Base-by-base conservation (phyloP, 352 stramenopile species). In the Phytophthora pini region DNA sequence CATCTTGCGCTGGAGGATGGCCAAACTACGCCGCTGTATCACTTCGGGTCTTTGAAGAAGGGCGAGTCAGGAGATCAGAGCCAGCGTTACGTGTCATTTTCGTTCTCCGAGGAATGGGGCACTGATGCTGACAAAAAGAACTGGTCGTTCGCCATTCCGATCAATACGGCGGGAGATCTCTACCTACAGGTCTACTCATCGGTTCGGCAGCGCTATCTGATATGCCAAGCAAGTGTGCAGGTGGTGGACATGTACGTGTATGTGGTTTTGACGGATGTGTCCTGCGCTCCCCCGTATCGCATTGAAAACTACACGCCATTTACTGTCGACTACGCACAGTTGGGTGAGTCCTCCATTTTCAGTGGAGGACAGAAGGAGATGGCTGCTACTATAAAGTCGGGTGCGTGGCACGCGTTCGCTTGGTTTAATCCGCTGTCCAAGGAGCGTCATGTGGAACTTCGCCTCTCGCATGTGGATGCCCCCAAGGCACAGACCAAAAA, bases 211-310 rank as follows among this genome's bases (percentile, higher is more conserved):
- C 85, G 84, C 32, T 74, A 83, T 41, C 76, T 94, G 39, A 94
- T 96, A 48, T 94, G 87, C 45, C 76, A 94, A 52, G 88, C 83
- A 36, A 94, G 86, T 50, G 84, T 96, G 17, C 88, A 96, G 55
- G 81, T 96, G 24, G 82, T 96, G n/a, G 88, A 93, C 36, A 92
- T 92, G 81, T 93, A 96, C 54, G 79, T 96, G 15, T 96, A 94
- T 61, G 86, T 96, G 11, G 87, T 94, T 50, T 61, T 96, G 47
- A 94, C 74, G 22, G 88, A 96, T 61, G 83, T 90, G 10, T 96
- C 86, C 0, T 86, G 79, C 22, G 78, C 84, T 15, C 88, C 88
- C 7, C 88, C 88, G 15, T 96, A 94, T 65, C 84, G 88, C 7
- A 89, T 96, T 45, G 88, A 96, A 70, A 96, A 96, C 65, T 96